A percentile compares a stretch with the other conserved stretches of the same genome.
Conservation (phyloP, 495 filamentous ascomycete species). For the Pyronema domesticum region DNA sequence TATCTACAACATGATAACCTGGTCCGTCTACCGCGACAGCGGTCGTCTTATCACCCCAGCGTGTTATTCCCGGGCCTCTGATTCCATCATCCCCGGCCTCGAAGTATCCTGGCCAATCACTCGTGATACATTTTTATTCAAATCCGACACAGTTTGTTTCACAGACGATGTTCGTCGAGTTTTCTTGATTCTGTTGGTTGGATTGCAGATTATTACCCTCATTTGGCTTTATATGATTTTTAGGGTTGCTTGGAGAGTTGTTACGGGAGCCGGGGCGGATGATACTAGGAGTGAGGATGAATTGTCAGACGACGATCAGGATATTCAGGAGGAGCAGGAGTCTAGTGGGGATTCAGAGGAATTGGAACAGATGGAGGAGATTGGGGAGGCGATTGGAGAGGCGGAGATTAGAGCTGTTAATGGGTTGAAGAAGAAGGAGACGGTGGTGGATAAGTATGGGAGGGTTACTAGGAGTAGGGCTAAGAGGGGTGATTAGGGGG, state of each 20-base stretch:
- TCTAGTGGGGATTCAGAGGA: background rate
- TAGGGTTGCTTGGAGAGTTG: constrained; percentile 54
- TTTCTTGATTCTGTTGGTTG: constrained; percentile 59
- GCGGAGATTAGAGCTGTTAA: too few species aligned
- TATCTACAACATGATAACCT: constrained; percentile 58
- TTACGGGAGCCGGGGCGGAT: constrained; percentile 62
- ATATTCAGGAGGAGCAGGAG: constrained; percentile 28
- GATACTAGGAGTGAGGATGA: constrained; percentile 82
- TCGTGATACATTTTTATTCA: background rate
- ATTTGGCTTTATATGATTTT: constrained; percentile 85
- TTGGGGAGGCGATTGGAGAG: too few species aligned
- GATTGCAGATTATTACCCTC: constrained; percentile 61
- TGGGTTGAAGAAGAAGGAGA: too few species aligned
- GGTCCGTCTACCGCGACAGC: constrained; percentile 59
- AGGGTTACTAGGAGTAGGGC: too few species aligned
- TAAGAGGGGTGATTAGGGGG: too few species aligned
- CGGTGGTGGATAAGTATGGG: too few species aligned
- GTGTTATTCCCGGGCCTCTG: constrained; percentile 37
- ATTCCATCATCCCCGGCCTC: constrained; percentile 29
- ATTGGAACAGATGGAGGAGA: too few species aligned
- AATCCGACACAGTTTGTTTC: constrained; percentile 46
- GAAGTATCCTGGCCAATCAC: constrained; percentile 29
- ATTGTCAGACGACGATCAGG: constrained; percentile 42
- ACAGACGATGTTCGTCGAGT: constrained; percentile 48
- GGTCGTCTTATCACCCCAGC: constrained; percentile 43